Evolutionary conservation across 495 filamentous ascomycete genomes (phyloP).

Genomic region (Choiromyces venosus): DNA sequence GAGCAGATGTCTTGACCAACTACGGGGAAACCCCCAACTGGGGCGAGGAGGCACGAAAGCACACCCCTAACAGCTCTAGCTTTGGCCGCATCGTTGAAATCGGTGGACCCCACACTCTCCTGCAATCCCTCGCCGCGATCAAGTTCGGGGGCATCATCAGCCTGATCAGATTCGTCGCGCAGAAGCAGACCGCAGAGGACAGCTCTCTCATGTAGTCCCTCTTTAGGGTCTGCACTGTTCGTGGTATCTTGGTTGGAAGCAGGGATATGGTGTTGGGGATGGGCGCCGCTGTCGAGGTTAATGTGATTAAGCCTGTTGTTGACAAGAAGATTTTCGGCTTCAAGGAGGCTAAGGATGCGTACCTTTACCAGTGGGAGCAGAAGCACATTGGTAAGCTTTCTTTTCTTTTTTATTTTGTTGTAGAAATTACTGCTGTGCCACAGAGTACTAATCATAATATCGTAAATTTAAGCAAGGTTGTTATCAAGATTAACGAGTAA

Average conservation of each 20-base stretch:
- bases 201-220: slow-evolving; percentile 3
- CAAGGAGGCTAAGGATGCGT: slow-evolving; percentile 10
- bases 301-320: neutral
- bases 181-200: slow-evolving; percentile 22
- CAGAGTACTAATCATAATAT: neutral
- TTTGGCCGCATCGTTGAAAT: slow-evolving; percentile 59
- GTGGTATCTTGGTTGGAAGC: neutral
- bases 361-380: neutral
- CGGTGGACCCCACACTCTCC: slow-evolving; percentile 29
- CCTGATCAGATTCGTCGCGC: slow-evolving; percentile 50
- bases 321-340: slow-evolving; percentile 3
- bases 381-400: slow-evolving; percentile 3
- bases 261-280: neutral
- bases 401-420: neutral
- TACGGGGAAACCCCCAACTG: slow-evolving; percentile 59
- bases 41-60: slow-evolving; percentile 55
- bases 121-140: slow-evolving; percentile 3
- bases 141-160: slow-evolving; percentile 3
- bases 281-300: neutral
- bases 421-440: neutral
- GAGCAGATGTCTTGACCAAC: slow-evolving; percentile 53
- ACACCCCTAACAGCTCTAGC: slow-evolving; percentile 44
- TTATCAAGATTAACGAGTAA: neutral
- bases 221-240: neutral
- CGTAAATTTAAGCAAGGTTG: neutral